Base-by-base conservation (phyloP, 495 filamentous ascomycete genomes). In the Penicillium canescens region DNA sequence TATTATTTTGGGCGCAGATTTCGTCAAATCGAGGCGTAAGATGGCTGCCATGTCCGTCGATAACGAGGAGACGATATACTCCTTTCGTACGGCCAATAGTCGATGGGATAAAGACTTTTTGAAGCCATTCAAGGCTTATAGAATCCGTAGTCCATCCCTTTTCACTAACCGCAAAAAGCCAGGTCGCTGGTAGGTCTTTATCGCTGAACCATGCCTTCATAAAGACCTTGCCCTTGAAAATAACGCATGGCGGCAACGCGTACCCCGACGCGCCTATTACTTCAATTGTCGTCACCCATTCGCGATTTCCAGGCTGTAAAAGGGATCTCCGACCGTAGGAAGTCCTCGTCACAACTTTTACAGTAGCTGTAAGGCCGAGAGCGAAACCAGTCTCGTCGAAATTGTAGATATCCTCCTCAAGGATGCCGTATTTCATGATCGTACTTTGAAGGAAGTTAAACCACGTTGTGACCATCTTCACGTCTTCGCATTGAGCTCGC, bases 251-350 rank as follows among this genome's bases (percentile, higher is more conserved):
- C 26, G 63, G 61, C n/a, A 70, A 21, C 23, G n/a, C 45, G 40
- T 51, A 71, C 2, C 69, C 60, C 2, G 36, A 49, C 9, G 62
- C 53, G 56, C 60, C 62, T 10, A 76, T 67, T 46, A 37, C 50
- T 23, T 72, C 10, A 54, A 79, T 75, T 14, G 66, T 49, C 36
- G 65, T 74, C 33, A 68, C 56, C 67, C 54, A 80, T 65, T 78
- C 58, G 3, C 62, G 46, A 63, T 78, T 72, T 8, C 69, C 63
- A 52, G 63, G 69, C 60, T 79, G 61, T 39, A 54, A 52, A 42
- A 57, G n/a, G n/a, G n/a, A n/a, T n/a, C n/a, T n/a, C n/a, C n/a
- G n/a, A n/a, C n/a, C n/a, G n/a, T n/a, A n/a, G n/a, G n/a, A n/a
- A n/a, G n/a, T n/a, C n/a, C n/a, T n/a, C n/a, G n/a, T n/a, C n/a